Evolutionary conservation across 2,329 filamentous ascomycete genomes (phyloP), one percentile per base, ranked within the genome.

Genomic region (Annulohypoxylon truncatum): DNA sequence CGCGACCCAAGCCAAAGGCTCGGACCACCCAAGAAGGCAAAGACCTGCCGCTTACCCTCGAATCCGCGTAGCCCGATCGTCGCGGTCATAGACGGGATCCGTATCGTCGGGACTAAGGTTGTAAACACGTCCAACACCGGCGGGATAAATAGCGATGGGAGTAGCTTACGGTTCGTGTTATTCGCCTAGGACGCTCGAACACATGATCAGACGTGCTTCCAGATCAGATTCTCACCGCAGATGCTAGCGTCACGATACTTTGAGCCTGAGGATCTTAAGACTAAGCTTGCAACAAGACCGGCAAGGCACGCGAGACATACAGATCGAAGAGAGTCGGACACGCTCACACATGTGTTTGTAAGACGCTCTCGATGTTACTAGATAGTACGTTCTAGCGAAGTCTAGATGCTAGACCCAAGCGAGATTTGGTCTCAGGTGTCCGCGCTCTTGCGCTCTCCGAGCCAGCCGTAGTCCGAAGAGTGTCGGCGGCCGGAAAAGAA

Each of bases 301-400:
- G 65, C 52, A 60, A 67, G 64, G 58, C 58, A 65, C 64, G 52
- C 40, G 54, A 65, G 61, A 67, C 67, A 67, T 51, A 53, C 64
- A 63, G 38, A 44, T 20, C 22, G 2, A 24, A 35, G 24, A 52
- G 26, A 63, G 53, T 53, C 33, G 33, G 48, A 50, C 55, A 47
- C 53, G 22, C 40, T 64, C 38, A 52, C 51, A 56, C 53, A 35
- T 35, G 13, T 4, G 4, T n/a, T 67, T 69, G 63, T 61, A 31
- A 52, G 63, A 69, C 67, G 52, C 64, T 56, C 52, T 60, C 18
- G 58, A 59, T 8, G 53, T 62, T 66, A 46, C 56, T 47, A 58
- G 38, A 42, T 33, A 54, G 31, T 33, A 31, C 13, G 28, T 22
- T 26, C 26, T 20, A 26, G n/a, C 8, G 38, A 29, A 47, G 47